phyloP scores from a whole-genome alignment of 176 grass and related monocot genomes.

The Triticum turgidum region DNA sequence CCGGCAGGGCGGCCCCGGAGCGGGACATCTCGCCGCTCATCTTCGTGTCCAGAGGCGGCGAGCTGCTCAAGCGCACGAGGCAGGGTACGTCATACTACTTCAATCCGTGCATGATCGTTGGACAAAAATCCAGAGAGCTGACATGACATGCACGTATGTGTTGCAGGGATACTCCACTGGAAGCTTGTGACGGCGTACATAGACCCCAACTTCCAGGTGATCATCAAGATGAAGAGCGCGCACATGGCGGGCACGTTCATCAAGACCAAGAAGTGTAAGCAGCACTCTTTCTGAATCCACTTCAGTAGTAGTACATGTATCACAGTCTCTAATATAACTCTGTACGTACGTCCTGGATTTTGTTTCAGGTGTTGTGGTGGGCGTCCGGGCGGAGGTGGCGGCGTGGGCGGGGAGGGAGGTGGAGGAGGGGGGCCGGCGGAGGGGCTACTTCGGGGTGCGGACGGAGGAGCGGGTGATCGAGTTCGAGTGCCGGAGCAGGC shows the following conservation, averaged over 20 bases:
- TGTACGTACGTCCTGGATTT: not conserved
- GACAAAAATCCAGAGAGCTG: not conserved
- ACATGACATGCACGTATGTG: not conserved
- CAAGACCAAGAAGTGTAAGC: conserved; percentile 92
- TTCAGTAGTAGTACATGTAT: too few species aligned
- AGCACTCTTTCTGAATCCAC: too few species aligned
- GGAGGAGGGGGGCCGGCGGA: conserved; percentile 50
- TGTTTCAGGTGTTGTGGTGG: conserved; percentile 60
- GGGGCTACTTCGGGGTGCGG: conserved; percentile 82
- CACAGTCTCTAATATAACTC: too few species aligned
- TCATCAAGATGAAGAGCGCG: conserved; percentile 82
- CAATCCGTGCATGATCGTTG: not conserved
- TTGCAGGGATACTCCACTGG: conserved; percentile 68
- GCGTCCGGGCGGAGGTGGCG: conserved; percentile 57
- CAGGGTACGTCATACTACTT: conserved; percentile 39
- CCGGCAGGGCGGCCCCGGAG: conserved; percentile 46
- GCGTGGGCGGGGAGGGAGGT: conserved; percentile 86
- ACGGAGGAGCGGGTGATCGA: conserved; percentile 74
- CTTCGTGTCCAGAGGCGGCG: conserved; percentile 74
- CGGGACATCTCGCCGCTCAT: conserved; percentile 58
- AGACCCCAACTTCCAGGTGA: conserved; percentile 68
- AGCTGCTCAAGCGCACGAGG: conserved; percentile 92
- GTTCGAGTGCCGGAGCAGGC: conserved; percentile 81
- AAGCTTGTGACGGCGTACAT: conserved; percentile 77
- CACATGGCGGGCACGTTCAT: conserved; percentile 94